Base-by-base conservation (phyloP, 2,329 filamentous ascomycete genomes). In the Hymenoscyphus albidus region DNA sequence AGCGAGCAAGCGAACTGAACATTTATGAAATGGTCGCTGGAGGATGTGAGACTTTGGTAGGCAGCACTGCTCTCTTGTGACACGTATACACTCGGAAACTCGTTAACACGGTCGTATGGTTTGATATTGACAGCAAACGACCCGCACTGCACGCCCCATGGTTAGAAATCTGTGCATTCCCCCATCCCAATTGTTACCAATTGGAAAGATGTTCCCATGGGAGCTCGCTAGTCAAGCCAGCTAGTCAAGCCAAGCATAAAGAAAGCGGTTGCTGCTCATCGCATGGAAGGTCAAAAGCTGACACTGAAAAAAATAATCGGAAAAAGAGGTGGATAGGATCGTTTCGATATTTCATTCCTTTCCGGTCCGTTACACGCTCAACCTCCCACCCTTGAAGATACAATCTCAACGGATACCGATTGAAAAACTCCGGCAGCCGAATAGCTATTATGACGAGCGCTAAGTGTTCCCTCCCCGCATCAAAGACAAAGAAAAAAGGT, bases 321-420 rank as follows among this genome's bases (percentile, higher is more conserved):
- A 13, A 27, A 22, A 22, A 54, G 48, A 38, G 55, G 55, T 57
- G 38, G 14, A 57, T 54, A 57, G 31, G 55, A 35, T 57, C 55
- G 55, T 27, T 57, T 38, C 55, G 55, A 57, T 57, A 22, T 57
- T 51, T 22, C 44, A 27, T 57, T 38, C 55, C 31, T 32, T 57
- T 57, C 31, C 27, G 35, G 12, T 35, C 16, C 27, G 32, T 16
- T 38, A 57, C 31, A 31, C 31, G 55, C 55, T 57, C 27, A 32
- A 18, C 55, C 27, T 35, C 16, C 55, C 16, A 38, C 4, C 32
- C 31, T 27, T 57, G 18, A 35, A 57, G 35, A 57, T 68, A 69
- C 66, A 68, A 54, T 66, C 62, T 67, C 10, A 35, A 64, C 61
- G 68, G 59, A 54, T 68, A 64, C 44, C 44, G 32, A 32, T n/a